These are phyloP conservation scores for Escallonia rubra DNA, from an alignment of 129 eudicot species.

Conservation along the genomic window DNA sequence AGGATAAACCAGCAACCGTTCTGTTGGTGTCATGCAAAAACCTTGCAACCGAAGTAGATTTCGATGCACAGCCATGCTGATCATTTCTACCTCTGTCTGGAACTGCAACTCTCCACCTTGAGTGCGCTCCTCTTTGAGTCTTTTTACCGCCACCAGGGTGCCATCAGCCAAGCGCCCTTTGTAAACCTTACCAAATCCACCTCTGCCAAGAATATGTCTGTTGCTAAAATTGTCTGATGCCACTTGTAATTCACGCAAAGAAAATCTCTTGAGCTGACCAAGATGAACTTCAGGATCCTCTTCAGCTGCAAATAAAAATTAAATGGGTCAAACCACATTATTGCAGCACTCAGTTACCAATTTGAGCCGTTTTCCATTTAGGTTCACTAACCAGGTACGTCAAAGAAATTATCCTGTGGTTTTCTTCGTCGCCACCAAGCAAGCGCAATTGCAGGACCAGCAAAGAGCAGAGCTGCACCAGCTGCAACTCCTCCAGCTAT, in stretches of 20 bases:
- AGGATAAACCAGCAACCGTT: conserved; percentile 81
- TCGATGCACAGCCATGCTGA: conserved; percentile 86
- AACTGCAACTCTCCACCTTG: conserved; percentile 76
- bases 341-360: not conserved
- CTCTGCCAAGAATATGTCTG: conserved; percentile 66
- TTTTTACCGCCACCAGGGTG: conserved; percentile 69
- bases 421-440: conserved; percentile 62
- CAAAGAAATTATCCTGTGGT: conserved; percentile 77
- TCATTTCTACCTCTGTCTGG: conserved; percentile 75
- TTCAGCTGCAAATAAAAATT: conserved; percentile 51
- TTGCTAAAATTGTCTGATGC: conserved; percentile 67
- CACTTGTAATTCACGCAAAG: conserved; percentile 71
- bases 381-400: conserved; percentile 78
- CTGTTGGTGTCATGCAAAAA: conserved; percentile 88
- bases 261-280: conserved; percentile 71
- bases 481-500: conserved; percentile 90
- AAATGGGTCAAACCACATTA: not conserved
- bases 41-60: conserved; percentile 79
- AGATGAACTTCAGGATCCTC: conserved; percentile 71
- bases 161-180: conserved; percentile 81
- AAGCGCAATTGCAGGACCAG: conserved; percentile 72
- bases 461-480: conserved; percentile 77
- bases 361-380: not conserved
- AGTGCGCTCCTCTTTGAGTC: conserved; percentile 71
- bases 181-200: conserved; percentile 88